Conservation (phyloP, 495 filamentous ascomycete genomes). For the Bacidia gigantensis region DNA sequence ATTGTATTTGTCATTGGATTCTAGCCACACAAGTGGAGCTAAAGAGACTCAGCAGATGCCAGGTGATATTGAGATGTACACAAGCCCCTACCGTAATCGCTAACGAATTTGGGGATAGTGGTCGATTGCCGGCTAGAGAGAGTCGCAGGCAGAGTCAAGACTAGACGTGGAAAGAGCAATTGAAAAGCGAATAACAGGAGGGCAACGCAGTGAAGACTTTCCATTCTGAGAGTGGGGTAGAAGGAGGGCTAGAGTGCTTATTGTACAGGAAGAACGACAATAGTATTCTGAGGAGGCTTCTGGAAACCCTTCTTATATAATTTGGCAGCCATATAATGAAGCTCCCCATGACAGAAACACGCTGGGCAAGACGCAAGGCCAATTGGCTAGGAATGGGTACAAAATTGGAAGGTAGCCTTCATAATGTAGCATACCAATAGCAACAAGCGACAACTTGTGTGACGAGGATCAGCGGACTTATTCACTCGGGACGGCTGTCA, state of each 20-base stretch:
- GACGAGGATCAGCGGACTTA: not conserved
- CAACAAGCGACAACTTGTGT: not conserved
- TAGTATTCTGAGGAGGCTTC: not conserved
- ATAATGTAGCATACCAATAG: not conserved
- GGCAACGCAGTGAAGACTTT: not conserved
- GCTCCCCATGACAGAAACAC: not conserved
- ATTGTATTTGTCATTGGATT: constrained; percentile 41
- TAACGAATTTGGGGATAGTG: constrained; percentile 14
- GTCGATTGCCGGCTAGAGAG: constrained; percentile 9
- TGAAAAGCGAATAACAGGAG: not conserved
- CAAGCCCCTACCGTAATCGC: constrained; percentile 15
- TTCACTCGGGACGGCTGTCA: not conserved
- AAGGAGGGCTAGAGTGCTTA: no score
- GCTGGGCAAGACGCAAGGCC: not conserved
- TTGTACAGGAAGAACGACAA: not conserved
- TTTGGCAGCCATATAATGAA: not conserved
- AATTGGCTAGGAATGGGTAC: not conserved
- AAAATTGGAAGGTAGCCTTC: not conserved
- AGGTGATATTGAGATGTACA: not conserved
- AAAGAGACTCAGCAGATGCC: not conserved
- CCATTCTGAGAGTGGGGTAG: no score
- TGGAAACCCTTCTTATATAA: constrained; percentile 3
- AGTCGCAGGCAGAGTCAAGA: not conserved
- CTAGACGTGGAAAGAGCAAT: not conserved
- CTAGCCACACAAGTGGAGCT: constrained; percentile 42